A percentile compares a stretch with the other conserved stretches of the same genome.
Evolutionary conservation across 306 rosid genomes (phyloP).

Genomic region (Trifolium pratense): DNA sequence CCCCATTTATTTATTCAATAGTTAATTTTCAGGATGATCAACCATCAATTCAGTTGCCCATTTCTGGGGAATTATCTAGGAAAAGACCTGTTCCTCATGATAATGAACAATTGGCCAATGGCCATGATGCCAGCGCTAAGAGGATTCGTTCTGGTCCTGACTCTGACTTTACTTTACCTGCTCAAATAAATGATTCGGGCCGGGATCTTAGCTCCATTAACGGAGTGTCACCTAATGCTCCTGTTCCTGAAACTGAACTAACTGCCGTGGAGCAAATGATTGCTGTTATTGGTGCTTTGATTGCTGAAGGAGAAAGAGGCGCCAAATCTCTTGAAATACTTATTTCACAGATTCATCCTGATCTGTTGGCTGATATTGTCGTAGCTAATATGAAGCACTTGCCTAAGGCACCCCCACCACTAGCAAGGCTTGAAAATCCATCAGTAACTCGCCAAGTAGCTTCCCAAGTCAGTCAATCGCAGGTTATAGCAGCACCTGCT

Average conservation of each 20-base stretch:
- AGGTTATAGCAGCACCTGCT: constrained; percentile 53
- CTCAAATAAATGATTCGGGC: constrained; percentile 65
- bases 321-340: constrained; percentile 95
- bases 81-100: constrained; percentile 70
- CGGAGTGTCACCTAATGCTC: constrained; percentile 63
- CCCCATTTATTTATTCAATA: constrained; percentile 9
- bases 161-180: constrained; percentile 48
- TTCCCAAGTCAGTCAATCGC: constrained; percentile 56
- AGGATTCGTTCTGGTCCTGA: constrained; percentile 68
- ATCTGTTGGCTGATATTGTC: constrained; percentile 95
- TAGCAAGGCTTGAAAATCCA: constrained; percentile 67
- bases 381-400: constrained; percentile 93
- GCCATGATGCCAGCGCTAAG: constrained; percentile 69
- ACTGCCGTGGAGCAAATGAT: constrained; percentile 97
- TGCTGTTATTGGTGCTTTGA: constrained; percentile 93
- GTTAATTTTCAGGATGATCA: constrained; percentile 71
- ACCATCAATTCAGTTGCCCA: constrained; percentile 60
- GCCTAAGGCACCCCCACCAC: constrained; percentile 78
- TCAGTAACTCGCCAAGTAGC: constrained; percentile 58
- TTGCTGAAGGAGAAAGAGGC: constrained; percentile 99
- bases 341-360: constrained; percentile 91
- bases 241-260: constrained; percentile 66
- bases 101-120: constrained; percentile 71
- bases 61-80: constrained; percentile 66
- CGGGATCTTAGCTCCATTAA: constrained; percentile 57